These are phyloP conservation scores for Fusarium sp. DNA, from an alignment of 2,329 filamentous ascomycete species.

Conservation along the genomic window DNA sequence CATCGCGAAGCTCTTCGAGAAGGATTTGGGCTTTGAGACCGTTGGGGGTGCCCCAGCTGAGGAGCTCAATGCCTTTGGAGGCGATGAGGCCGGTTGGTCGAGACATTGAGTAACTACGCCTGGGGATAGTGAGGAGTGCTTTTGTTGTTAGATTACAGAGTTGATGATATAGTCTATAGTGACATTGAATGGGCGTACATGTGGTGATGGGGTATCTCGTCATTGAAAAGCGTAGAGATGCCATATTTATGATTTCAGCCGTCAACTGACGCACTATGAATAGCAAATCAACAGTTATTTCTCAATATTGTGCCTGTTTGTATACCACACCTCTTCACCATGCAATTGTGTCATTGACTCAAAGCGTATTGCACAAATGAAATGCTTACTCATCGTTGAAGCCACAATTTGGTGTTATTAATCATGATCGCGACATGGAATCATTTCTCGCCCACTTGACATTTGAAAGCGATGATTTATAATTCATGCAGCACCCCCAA, in stretches of 20 bases:
- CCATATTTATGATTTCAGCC: not conserved
- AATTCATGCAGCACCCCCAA: not conserved
- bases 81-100: constrained; percentile 67
- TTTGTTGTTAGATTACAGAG: not conserved
- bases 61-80: constrained; percentile 73
- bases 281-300: not conserved
- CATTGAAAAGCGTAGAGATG: not conserved
- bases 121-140: not conserved
- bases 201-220: not conserved
- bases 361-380: not conserved
- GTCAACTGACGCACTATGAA: not conserved
- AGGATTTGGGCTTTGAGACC: constrained; percentile 70
- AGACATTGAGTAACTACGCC: constrained; percentile 43
- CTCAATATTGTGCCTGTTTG: not conserved
- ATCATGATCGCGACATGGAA: constrained; percentile 6
- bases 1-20: constrained; percentile 75
- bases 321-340: not conserved
- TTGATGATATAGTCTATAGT: not conserved
- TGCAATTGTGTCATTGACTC: not conserved
- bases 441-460: not conserved
- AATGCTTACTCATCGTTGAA: constrained; percentile 28
- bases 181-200: not conserved
- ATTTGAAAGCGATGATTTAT: not conserved
- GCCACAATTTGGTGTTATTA: not conserved
- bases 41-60: constrained; percentile 69